Percentiles rank a stretch among this genome's conserved stretches.
phyloP scores from a whole-genome alignment of 192 early-diverging fungal genomes.

The Umbelopsis vinacea region DNA sequence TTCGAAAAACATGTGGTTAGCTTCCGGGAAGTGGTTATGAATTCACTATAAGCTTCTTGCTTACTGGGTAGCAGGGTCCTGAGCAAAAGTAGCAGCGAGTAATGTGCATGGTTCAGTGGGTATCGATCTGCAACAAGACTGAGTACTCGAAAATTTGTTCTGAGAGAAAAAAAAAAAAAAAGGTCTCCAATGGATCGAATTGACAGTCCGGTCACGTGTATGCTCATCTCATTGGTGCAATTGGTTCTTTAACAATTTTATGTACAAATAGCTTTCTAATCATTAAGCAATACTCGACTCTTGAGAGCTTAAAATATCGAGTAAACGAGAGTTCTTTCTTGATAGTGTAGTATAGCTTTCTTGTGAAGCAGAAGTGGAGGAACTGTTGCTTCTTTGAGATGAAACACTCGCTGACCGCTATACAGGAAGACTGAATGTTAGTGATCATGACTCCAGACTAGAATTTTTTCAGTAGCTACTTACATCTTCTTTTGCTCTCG shows the following conservation, averaged over 20 bases:
- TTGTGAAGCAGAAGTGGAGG: slow-evolving; percentile 2
- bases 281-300: not conserved
- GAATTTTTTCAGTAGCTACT: not conserved
- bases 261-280: not conserved
- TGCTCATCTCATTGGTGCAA: not conserved
- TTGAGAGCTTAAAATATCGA: slow-evolving; percentile 17
- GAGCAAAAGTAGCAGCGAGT: slow-evolving; percentile 99
- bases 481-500: slow-evolving; percentile 5
- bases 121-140: slow-evolving; percentile 25
- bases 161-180: slow-evolving; percentile 18
- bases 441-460: no score
- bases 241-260: not conserved
- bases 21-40: not conserved
- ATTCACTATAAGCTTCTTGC: not conserved
- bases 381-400: slow-evolving; percentile 14
- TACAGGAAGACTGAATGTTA: not conserved
- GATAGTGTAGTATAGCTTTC: not conserved
- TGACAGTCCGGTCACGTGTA: slow-evolving; percentile 14
- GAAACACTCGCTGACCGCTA: slow-evolving; percentile 11
- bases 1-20: not conserved
- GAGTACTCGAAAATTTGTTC: not conserved
- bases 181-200: not conserved
- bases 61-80: slow-evolving; percentile 85
- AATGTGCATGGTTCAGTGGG: slow-evolving; percentile 74
- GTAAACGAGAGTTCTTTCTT: slow-evolving; percentile 2